Evolutionary conservation across 768 basidiomycete species (phyloP), one percentile per base, ranked within the genome.

Genomic region (Boletus tylopilopsis): DNA sequence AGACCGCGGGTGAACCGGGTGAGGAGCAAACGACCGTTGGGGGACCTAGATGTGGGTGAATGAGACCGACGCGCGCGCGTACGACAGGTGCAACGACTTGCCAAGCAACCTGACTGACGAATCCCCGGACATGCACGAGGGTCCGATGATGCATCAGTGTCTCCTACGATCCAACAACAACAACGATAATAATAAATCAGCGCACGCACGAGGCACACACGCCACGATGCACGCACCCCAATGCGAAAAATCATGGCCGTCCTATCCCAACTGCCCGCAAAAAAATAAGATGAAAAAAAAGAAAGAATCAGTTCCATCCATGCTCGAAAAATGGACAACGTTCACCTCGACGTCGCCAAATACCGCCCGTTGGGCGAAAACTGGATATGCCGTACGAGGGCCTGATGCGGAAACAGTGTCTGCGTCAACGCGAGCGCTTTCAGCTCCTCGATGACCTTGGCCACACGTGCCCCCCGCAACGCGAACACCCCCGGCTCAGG

Each of bases 291-390:
- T 19, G 18, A 30, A 9, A 27, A 10, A 42, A 48, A 27, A 16
- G 1, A 11, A n/a, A 27, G 27, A 23, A 21, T 56, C 15, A 54
- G 45, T 22, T 1, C 15, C 38, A 21, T 15, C 22, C 15, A 29
- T 24, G 15, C 18, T 15, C n/a, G 21, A 19, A 10, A 36, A 19
- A 2, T 30, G 29, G 6, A 30, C 13, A 30, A 12, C 13, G 29
- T 65, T 66, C 9, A 77, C 69, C 78, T 78, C n/a, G 79, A 73
- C 4, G 80, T 80, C 15, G 79, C 78, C 45, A 80, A 57, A 48
- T 72, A 78, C 56, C 69, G 72, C n/a, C 78, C 79, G 45, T 76
- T 73, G 5, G 78, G 79, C 16, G 79, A 80, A 64, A 80, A 80
- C 53, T 80, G 74, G 29, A 81, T 50, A 44, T 80, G 77, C n/a